These are phyloP conservation scores for Coemansia brasiliensis DNA, from an alignment of 192 early-diverging fungal species.

Conservation along the genomic window DNA sequence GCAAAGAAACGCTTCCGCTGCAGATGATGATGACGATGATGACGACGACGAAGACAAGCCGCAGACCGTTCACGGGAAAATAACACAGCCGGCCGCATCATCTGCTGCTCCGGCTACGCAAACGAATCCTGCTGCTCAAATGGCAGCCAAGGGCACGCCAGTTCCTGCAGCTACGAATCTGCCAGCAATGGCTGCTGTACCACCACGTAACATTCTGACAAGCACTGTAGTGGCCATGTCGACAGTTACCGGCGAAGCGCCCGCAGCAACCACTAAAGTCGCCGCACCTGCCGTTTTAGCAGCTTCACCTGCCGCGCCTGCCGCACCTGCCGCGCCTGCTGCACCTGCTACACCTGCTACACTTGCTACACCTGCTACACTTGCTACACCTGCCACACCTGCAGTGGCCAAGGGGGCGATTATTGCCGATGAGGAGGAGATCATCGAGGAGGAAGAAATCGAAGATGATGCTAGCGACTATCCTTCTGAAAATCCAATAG, in stretches of 20 bases:
- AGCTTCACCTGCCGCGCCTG: neutral
- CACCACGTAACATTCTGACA: constrained; percentile 11
- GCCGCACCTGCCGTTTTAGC: neutral
- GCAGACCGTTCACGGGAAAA: no score
- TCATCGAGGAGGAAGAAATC: constrained; percentile 28
- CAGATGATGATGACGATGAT: no score
- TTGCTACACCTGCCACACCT: neutral
- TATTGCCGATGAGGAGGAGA: constrained; percentile 5
- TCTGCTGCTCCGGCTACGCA: neutral
- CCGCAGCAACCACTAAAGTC: neutral
- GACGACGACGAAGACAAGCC: no score
- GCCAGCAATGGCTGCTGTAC: neutral
- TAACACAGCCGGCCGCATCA: neutral
- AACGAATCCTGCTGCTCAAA: neutral
- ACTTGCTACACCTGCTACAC: neutral
- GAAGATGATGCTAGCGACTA: neutral
- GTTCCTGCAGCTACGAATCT: neutral
- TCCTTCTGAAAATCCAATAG: neutral
- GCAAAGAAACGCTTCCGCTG: no score
- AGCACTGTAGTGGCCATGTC: constrained; percentile 29
- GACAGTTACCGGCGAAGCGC: constrained; percentile 8
- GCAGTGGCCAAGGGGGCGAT: neutral
- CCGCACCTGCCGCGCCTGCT: neutral
- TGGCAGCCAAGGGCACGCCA: neutral
- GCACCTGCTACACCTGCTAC: neutral